phyloP scores from a whole-genome alignment of 768 basidiomycete genomes.

The Paxillus rubicundulus region DNA sequence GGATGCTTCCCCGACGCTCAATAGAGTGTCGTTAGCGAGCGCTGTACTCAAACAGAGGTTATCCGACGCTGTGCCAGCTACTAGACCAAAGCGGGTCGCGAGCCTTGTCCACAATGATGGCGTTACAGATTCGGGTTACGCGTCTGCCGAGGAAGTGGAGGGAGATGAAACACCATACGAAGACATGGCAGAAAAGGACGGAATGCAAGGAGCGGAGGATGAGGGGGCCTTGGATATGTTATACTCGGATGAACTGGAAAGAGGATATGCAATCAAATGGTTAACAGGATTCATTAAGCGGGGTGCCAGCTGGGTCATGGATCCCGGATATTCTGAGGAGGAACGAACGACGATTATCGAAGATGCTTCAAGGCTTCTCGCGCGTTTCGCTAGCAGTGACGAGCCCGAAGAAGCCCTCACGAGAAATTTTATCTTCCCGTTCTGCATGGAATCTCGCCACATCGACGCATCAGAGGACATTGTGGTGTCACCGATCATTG shows the following conservation, averaged over 20 bases:
- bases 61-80: slow-evolving; percentile 13
- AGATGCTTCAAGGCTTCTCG: slow-evolving; percentile 56
- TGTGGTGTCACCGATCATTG: slow-evolving; percentile 29
- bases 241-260: slow-evolving; percentile 64
- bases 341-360: slow-evolving; percentile 49
- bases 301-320: slow-evolving; percentile 49
- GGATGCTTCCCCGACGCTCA: slow-evolving; percentile 21
- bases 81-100: slow-evolving; percentile 23
- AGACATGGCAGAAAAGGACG: not conserved
- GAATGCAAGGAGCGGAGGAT: slow-evolving; percentile 11
- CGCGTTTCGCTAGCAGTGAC: slow-evolving; percentile 44
- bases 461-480: not conserved
- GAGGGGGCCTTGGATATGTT: slow-evolving; percentile 43
- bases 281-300: slow-evolving; percentile 65
- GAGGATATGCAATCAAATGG: slow-evolving; percentile 70
- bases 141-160: slow-evolving; percentile 65
- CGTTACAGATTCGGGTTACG: slow-evolving; percentile 75
- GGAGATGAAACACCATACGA: slow-evolving; percentile 29
- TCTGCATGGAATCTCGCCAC: slow-evolving; percentile 12
- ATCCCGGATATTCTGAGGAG: slow-evolving; percentile 27
- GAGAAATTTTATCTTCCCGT: slow-evolving; percentile 52
- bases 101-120: slow-evolving; percentile 37
- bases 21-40: not conserved
- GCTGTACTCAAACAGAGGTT: slow-evolving; percentile 18
- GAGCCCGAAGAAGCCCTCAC: slow-evolving; percentile 44